Evolutionary conservation across 202 grass and related monocot species (phyloP).

Genomic region (Cymbopogon flexuosus): DNA sequence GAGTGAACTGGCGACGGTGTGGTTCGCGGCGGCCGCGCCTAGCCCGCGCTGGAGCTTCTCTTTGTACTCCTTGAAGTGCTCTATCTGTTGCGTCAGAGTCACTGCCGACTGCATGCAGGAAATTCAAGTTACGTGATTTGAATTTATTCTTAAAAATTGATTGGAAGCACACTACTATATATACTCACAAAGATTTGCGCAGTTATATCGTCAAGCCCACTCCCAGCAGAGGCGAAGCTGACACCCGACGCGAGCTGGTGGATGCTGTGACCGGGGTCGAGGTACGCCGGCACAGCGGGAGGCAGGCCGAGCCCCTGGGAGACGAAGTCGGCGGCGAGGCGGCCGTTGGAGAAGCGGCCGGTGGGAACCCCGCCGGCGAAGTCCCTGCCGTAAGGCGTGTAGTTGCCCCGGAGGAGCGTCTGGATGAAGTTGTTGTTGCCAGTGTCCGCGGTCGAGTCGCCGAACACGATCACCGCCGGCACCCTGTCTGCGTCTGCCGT

Average conservation of each 20-base stretch:
- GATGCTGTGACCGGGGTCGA: neutral
- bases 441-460: neutral
- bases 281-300: neutral
- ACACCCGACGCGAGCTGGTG: neutral
- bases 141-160: neutral
- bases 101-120: conserved; percentile 45
- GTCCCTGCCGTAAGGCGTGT: neutral
- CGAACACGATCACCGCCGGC: neutral
- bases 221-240: neutral
- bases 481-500: neutral
- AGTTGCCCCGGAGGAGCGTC: neutral
- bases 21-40: conserved; percentile 19
- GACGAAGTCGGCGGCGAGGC: neutral
- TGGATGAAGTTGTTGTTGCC: conserved; percentile 5
- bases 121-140: neutral
- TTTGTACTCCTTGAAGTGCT: conserved; percentile 56
- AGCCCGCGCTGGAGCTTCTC: conserved; percentile 25
- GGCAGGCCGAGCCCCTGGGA: neutral
- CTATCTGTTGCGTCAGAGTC: conserved; percentile 43
- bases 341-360: conserved; percentile 7
- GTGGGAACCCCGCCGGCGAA: neutral
- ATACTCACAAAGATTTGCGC: neutral
- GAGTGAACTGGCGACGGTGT: conserved; percentile 31
- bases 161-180: neutral
- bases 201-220: neutral